Conservation (phyloP, 2,329 filamentous ascomycete species). For the Botryosphaeria agaves region DNA sequence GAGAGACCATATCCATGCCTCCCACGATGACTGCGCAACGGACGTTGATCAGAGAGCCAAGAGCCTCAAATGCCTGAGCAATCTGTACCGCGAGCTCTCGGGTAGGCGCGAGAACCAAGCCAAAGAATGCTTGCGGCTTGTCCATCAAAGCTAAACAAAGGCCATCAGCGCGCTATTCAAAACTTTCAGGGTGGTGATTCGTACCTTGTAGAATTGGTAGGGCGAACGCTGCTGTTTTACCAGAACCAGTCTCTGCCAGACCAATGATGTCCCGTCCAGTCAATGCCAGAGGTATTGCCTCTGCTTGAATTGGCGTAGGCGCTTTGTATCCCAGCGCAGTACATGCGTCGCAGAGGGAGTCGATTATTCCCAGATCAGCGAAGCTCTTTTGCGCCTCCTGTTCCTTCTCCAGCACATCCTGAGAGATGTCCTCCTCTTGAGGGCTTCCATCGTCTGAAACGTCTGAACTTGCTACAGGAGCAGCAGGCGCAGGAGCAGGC, state of each 20-base stretch:
- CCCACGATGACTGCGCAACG: slow-evolving; percentile 76
- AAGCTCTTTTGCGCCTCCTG: slow-evolving; percentile 39
- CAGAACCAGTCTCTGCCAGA: slow-evolving; percentile 84
- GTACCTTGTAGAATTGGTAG: slow-evolving; percentile 67
- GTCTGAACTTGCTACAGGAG: too few relatives aligned
- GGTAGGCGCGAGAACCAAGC: slow-evolving; percentile 82
- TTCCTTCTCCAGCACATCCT: slow-evolving; percentile 19
- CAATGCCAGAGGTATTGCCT: slow-evolving; percentile 69
- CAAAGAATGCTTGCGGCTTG: slow-evolving; percentile 70
- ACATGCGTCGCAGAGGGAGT: slow-evolving; percentile 80
- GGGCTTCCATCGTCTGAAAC: too few relatives aligned
- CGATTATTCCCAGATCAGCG: slow-evolving; percentile 61
- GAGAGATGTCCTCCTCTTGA: slow-evolving; percentile 8
- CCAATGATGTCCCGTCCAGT: slow-evolving; percentile 77
- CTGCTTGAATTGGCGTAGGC: slow-evolving; percentile 76
- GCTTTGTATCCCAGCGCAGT: slow-evolving; percentile 62
- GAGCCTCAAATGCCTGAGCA: slow-evolving; percentile 67
- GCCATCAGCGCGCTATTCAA: background rate
- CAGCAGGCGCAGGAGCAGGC: too few relatives aligned
- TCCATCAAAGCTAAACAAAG: slow-evolving; percentile 35
- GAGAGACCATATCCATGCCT: slow-evolving; percentile 89
- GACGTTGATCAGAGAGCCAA: slow-evolving; percentile 77
- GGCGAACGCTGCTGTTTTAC: slow-evolving; percentile 91
- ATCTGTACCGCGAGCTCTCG: slow-evolving; percentile 90
- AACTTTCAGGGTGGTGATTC: slow-evolving; percentile 3